A percentile compares a stretch with the other conserved stretches of the same genome.
Conservation (phyloP, 2,329 filamentous ascomycete genomes). For the Alternaria novae-zelandiae region DNA sequence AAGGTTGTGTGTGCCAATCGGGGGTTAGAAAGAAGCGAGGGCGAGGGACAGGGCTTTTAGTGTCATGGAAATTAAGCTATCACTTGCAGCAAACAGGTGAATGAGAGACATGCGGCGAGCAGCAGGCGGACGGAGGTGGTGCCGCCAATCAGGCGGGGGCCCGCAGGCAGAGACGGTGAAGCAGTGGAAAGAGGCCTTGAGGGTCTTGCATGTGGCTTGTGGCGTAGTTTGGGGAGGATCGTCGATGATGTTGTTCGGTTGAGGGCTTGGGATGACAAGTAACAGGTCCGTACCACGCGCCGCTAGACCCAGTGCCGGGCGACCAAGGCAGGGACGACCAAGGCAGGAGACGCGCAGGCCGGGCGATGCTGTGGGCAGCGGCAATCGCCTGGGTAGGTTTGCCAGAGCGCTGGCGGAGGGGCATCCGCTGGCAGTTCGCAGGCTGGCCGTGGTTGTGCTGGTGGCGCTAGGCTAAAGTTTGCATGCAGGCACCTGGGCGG, state of each 20-base stretch:
- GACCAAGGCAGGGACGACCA: too few species aligned
- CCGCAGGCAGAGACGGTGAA: background rate
- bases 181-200: background rate
- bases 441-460: background rate
- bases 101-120: background rate
- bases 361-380: constrained; percentile 8
- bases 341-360: background rate
- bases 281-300: background rate
- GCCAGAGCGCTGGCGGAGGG: background rate
- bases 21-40: background rate
- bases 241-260: constrained; percentile 1
- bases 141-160: constrained; percentile 9
- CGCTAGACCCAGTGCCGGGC: background rate
- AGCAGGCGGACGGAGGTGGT: background rate
- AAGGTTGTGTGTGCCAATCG: constrained; percentile 5
- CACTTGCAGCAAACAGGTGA: constrained; percentile 2
- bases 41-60: constrained; percentile 1
- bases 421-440: background rate
- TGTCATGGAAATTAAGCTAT: background rate
- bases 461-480: background rate
- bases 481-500: background rate
- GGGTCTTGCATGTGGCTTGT: constrained; percentile 10
- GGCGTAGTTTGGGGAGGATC: constrained; percentile 7
- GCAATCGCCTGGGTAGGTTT: background rate
- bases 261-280: constrained; percentile 1